These are phyloP conservation scores for Ceratobasidium sp. DNA, from an alignment of 1,284 basidiomycete genomes.

Conservation along the genomic window DNA sequence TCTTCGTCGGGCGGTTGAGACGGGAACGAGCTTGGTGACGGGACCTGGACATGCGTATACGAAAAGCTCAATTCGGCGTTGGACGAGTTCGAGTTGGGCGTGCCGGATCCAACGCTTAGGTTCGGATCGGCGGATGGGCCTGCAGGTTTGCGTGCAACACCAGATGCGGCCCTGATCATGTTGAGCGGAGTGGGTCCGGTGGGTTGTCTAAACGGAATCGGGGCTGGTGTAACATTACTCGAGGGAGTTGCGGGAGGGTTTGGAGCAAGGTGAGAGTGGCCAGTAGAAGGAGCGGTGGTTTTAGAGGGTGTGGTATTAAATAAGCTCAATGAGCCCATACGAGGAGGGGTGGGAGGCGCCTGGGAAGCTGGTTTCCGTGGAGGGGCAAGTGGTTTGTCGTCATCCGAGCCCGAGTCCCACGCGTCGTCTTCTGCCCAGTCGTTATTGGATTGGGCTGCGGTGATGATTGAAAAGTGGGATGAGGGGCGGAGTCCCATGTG, in stretches of 20 bases:
- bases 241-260: constrained; percentile 46
- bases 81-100: constrained; percentile 38
- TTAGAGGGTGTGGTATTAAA: constrained; percentile 46
- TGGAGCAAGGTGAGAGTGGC: constrained; percentile 21
- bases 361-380: constrained; percentile 58
- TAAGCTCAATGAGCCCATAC: constrained; percentile 49
- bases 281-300: constrained; percentile 13
- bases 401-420: constrained; percentile 87
- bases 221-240: constrained; percentile 62
- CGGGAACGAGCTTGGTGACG: constrained; percentile 78
- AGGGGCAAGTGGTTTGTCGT: constrained; percentile 55
- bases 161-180: constrained; percentile 12
- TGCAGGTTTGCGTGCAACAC: neutral
- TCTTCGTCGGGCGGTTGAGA: constrained; percentile 50
- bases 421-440: constrained; percentile 85
- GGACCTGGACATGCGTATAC: constrained; percentile 78
- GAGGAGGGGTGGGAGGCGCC: constrained; percentile 55
- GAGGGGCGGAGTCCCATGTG: constrained; percentile 71
- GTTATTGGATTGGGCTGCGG: constrained; percentile 49
- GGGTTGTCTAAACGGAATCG: constrained; percentile 51
- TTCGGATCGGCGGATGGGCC: neutral
- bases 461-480: constrained; percentile 54
- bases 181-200: constrained; percentile 27
- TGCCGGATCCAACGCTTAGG: constrained; percentile 24
- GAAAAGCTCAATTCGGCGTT: constrained; percentile 74